Percentiles rank a stretch among this genome's conserved stretches.
Evolutionary conservation across 352 stramenopile species (phyloP).

Genomic region (Pythium pyrilobum): DNA sequence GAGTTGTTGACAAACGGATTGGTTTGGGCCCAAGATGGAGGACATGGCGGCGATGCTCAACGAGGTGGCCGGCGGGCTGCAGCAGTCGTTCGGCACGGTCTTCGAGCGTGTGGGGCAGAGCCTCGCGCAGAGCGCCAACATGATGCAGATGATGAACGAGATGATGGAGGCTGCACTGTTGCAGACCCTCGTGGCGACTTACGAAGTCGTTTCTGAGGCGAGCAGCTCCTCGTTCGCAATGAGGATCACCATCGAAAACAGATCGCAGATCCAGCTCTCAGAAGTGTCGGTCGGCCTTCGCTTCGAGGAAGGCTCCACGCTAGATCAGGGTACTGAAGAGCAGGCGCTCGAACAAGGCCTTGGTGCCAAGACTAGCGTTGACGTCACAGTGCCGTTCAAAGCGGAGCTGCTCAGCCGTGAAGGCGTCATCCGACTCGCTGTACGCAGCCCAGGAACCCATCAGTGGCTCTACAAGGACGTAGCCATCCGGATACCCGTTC

Average conservation of each 20-base stretch:
- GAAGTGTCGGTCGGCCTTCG: conserved; percentile 8
- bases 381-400: conserved; percentile 26
- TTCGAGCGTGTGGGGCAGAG: conserved; percentile 66
- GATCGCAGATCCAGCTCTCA: conserved; percentile 48
- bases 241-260: conserved; percentile 33
- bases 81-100: conserved; percentile 67
- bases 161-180: conserved; percentile 76
- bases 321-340: not conserved
- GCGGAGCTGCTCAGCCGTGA: conserved; percentile 3
- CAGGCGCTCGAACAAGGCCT: conserved; percentile 4
- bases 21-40: conserved; percentile 40
- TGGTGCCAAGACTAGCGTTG: not conserved
- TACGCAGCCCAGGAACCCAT: conserved; percentile 58
- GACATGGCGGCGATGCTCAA: conserved; percentile 64
- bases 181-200: conserved; percentile 46
- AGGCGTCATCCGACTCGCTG: conserved; percentile 28
- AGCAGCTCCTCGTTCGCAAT: conserved; percentile 18
- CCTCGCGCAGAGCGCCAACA: conserved; percentile 53
- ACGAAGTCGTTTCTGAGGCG: conserved; percentile 10
- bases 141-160: conserved; percentile 83
- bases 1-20: too few relatives aligned
- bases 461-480: conserved; percentile 44
- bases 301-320: not conserved
- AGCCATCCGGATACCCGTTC: conserved; percentile 37
- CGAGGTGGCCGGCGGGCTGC: conserved; percentile 48